A percentile compares a stretch with the other conserved stretches of the same genome.
phyloP scores from a whole-genome alignment of 192 early-diverging fungal genomes.

The Spizellomyces sp. region DNA sequence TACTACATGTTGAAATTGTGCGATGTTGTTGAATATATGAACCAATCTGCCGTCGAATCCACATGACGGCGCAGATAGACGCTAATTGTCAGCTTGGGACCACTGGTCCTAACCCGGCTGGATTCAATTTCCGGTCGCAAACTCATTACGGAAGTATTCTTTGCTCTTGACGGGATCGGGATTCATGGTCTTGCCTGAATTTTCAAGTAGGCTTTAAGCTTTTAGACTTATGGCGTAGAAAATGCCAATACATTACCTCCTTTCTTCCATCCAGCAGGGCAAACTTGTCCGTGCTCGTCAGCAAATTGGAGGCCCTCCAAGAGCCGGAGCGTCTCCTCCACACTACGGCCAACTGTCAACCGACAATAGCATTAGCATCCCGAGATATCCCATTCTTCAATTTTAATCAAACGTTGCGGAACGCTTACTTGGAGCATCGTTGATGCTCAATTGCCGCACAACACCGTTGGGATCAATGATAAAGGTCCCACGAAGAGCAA shows the following conservation, averaged over 20 bases:
- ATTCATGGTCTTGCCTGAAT: slow-evolving; percentile 52
- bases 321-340: slow-evolving; percentile 66
- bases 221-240: neutral
- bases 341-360: slow-evolving; percentile 59
- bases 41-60: too few species aligned
- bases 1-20: too few species aligned
- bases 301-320: slow-evolving; percentile 57
- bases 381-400: neutral
- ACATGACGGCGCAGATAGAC: too few species aligned
- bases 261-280: slow-evolving; percentile 60
- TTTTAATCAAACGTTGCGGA: neutral
- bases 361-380: neutral
- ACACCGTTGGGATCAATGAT: slow-evolving; percentile 60
- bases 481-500: slow-evolving; percentile 54
- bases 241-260: slow-evolving; percentile 21
- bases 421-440: slow-evolving; percentile 42
- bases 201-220: slow-evolving; percentile 7
- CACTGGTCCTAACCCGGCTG: too few species aligned
- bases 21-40: too few species aligned
- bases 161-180: slow-evolving; percentile 44
- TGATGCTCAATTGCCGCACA: slow-evolving; percentile 58
- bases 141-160: slow-evolving; percentile 39
- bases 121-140: too few species aligned
- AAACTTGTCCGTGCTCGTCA: slow-evolving; percentile 65
- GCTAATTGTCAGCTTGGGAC: too few species aligned